Conservation (phyloP, 2,329 filamentous ascomycete species). For the Exophiala sideris region DNA sequence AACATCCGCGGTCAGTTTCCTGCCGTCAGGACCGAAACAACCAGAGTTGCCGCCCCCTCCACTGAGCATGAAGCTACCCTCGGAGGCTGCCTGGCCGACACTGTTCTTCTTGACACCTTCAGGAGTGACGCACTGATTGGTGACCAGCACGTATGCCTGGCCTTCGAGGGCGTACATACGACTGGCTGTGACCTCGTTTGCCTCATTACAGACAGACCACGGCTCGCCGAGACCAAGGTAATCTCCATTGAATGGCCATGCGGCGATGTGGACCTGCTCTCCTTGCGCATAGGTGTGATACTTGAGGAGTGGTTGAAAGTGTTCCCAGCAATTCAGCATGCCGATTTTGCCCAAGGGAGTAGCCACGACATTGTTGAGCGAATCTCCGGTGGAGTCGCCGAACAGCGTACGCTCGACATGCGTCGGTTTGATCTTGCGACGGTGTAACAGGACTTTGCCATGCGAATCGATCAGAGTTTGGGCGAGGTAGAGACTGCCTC, state of each 20-base stretch:
- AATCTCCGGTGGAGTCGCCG: conserved; percentile 43
- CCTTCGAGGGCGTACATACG: conserved; percentile 12
- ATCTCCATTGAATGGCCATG: conserved; percentile 40
- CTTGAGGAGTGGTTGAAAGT: conserved; percentile 50
- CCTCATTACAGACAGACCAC: conserved; percentile 6
- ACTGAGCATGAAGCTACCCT: neutral
- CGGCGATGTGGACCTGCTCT: conserved; percentile 48
- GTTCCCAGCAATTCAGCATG: conserved; percentile 51
- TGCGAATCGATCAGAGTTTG: conserved; percentile 45
- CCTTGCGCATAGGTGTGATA: conserved; percentile 45
- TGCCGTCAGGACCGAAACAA: conserved; percentile 51
- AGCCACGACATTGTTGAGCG: conserved; percentile 42
- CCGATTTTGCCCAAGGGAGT: conserved; percentile 34
- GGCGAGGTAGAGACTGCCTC: conserved; percentile 44
- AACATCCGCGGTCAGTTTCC: conserved; percentile 39
- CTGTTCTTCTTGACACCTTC: conserved; percentile 2
- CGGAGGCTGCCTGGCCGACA: neutral
- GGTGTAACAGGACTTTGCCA: conserved; percentile 40
- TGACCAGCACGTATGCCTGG: conserved; percentile 4
- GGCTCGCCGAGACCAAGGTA: conserved; percentile 1
- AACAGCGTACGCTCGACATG: conserved; percentile 53
- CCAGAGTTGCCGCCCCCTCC: conserved; percentile 43
- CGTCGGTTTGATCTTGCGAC: conserved; percentile 53
- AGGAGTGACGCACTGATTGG: conserved; percentile 4
- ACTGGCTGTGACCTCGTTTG: conserved; percentile 2